Base-by-base conservation (phyloP, 371 early-diverging fungal species). In the Saksenaea vasiformis region DNA sequence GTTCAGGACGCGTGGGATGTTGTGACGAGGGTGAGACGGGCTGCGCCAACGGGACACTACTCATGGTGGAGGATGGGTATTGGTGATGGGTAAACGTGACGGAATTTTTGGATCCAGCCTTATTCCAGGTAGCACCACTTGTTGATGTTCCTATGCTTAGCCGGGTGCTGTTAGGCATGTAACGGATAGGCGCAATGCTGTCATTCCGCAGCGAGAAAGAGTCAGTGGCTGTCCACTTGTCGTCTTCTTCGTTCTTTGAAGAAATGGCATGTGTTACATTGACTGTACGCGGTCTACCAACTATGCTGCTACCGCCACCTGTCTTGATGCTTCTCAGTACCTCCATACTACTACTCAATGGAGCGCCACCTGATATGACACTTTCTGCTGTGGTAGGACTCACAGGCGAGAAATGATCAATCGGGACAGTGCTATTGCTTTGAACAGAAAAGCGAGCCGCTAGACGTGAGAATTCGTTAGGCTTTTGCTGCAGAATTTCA, bases 11-110 rank as follows among this genome's bases (percentile, higher is more conserved):
- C 19, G 43, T 8, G 14, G n/a, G 43, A 31, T 31, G 7, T 31
- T 31, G 31, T 31, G 31, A 31, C 31, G 31, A 4, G 2, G 31
- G 61, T 13, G 35, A 60, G 37, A 75, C 71, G 1, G 77, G 62
- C 58, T 73, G 66, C 1, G 82, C 82, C 7, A 80, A 60, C 8
- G 79, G 82, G 54, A 74, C 77, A 47, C 71, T 76, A 31, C 31
- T 31, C 27, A 72, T 53, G 14, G 69, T 72, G 22, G 76, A 76
- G 1, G 79, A 79, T 38, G 79, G 79, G 31, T 79, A 74, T 62
- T 77, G 77, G 17, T 71, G 72, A 44, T 78, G 73, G 19, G 68
- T 66, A 4, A 70, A 58, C 22, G 73, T 64, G 34, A 76, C 54
- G 56, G 69, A 55, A 28, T 39, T 47, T 38, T 31, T 58, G 15